Conservation (phyloP, 2,329 filamentous ascomycete species). For the Verticillium nonalfalfae region DNA sequence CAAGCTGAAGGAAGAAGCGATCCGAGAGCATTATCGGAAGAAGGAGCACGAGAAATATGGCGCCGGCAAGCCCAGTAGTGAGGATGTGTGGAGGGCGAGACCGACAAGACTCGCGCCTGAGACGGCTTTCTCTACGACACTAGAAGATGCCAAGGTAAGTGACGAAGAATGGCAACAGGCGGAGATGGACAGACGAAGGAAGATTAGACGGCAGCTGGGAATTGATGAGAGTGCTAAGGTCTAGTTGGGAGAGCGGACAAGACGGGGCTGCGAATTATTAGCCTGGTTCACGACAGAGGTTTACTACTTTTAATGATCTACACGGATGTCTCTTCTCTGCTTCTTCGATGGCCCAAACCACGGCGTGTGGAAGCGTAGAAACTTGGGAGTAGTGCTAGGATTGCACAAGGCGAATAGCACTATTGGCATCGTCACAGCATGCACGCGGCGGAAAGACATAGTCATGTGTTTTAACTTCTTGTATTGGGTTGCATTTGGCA, state of each 20-base stretch:
- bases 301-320: background rate
- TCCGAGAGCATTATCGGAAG: conserved; percentile 62
- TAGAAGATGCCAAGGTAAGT: conserved; percentile 27
- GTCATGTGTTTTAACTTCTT: background rate
- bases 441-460: too few species aligned
- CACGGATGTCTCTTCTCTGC: too few species aligned
- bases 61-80: conserved; percentile 62
- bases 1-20: conserved; percentile 51
- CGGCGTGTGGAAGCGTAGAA: too few species aligned
- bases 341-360: too few species aligned
- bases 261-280: background rate
- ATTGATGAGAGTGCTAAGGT: conserved; percentile 6
- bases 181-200: conserved; percentile 24
- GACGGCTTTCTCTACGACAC: conserved; percentile 34
- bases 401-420: too few species aligned
- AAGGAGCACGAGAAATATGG: conserved; percentile 61
- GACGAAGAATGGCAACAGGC: conserved; percentile 37
- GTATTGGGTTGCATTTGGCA: background rate
- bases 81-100: conserved; percentile 84
- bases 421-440: too few species aligned
- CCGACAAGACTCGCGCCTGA: conserved; percentile 49
- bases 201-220: conserved; percentile 25
- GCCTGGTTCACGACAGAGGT: background rate
- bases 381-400: too few species aligned
- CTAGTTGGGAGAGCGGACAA: background rate